phyloP scores from a whole-genome alignment of 306 rosid species.

The Pyrus bretschneideri region DNA sequence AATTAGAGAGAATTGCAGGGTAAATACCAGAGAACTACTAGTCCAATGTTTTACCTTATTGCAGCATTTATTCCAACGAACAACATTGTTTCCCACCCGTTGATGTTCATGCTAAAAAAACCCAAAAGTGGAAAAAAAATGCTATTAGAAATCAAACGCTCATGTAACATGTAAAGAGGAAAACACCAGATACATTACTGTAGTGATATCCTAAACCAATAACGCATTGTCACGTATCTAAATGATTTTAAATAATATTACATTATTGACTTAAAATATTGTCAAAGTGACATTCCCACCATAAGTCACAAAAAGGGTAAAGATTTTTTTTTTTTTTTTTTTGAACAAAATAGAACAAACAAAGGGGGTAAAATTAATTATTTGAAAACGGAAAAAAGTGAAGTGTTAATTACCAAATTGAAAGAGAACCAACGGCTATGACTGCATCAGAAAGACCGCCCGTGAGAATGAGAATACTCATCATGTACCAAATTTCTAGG shows the following conservation, averaged over 20 bases:
- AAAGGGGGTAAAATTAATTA: too few species aligned
- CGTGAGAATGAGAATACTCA: conserved; percentile 18
- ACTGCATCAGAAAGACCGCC: conserved; percentile 37
- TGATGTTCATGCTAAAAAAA: conserved; percentile 13
- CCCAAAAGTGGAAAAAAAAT: neutral
- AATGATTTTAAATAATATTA: too few species aligned
- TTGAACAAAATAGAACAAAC: too few species aligned
- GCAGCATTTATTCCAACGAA: conserved; percentile 30
- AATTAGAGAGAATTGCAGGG: too few species aligned
- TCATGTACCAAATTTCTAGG: conserved; percentile 54
- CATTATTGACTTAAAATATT: too few species aligned
- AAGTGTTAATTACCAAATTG: conserved; percentile 37
- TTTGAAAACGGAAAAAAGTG: too few species aligned
- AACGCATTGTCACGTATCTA: too few species aligned
- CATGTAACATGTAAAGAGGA: neutral
- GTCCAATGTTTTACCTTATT: conserved; percentile 12
- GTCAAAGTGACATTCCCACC: rapidly evolving
- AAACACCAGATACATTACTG: neutral
- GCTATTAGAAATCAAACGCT: neutral
- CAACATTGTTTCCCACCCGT: conserved; percentile 22
- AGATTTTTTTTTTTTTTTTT: too few species aligned
- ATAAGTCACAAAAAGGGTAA: too few species aligned
- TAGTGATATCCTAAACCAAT: too few species aligned
- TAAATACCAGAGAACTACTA: too few species aligned
- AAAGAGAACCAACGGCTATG: conserved; percentile 42